phyloP scores from a whole-genome alignment of 805 yeast genomes.

The Isabelozyma gotoi region DNA sequence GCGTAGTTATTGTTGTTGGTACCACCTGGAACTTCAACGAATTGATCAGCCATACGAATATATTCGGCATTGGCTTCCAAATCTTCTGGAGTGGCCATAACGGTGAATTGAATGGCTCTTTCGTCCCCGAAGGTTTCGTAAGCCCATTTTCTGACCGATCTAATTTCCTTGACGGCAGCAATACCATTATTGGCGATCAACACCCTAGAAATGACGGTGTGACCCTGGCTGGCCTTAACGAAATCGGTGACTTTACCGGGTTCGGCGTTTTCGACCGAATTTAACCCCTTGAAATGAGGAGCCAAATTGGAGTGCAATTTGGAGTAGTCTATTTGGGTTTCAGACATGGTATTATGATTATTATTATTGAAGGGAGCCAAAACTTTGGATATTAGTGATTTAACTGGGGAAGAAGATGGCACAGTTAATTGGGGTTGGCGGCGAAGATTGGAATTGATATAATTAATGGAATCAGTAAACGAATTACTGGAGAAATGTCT shows the following conservation, averaged over 20 bases:
- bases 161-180: constrained; percentile 97
- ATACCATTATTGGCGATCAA: constrained; percentile 98
- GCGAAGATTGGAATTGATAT: background rate
- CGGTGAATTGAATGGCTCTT: constrained; percentile 88
- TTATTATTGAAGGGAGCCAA: background rate
- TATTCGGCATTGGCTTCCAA: constrained; percentile 95
- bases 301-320: constrained; percentile 48
- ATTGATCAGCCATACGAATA: constrained; percentile 98
- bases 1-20: constrained; percentile 98
- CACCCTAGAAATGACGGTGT: constrained; percentile 85
- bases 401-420: background rate
- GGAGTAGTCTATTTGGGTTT: constrained; percentile 16
- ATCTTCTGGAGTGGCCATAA: constrained; percentile 99
- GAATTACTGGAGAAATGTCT: background rate
- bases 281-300: constrained; percentile 76
- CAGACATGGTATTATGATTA: no score
- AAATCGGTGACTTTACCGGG: constrained; percentile 80
- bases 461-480: background rate
- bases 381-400: background rate
- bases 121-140: constrained; percentile 98
- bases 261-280: constrained; percentile 74
- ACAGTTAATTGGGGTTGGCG: no score
- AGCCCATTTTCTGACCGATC: constrained; percentile 98
- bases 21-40: constrained; percentile 98
- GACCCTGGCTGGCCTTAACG: constrained; percentile 85